Base-by-base conservation (phyloP, 306 rosid genomes). In the Gastrolobium bilobum region DNA sequence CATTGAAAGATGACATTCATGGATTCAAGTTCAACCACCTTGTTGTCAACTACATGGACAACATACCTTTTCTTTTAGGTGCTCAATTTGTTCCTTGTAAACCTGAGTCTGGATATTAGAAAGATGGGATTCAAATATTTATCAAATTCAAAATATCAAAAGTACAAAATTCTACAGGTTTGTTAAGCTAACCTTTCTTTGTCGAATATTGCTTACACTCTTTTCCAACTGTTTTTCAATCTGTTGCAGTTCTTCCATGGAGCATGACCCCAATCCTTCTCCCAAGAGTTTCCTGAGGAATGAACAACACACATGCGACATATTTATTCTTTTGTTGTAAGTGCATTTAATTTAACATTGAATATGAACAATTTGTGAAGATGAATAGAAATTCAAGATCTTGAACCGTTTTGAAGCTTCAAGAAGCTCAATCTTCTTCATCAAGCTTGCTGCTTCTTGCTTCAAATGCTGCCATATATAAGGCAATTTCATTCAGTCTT, bases 391-490 rank as follows among this genome's bases (percentile, higher is more conserved):
- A 61, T 39, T 48, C 11, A 68, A 82, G 79, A 54, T 68, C 14
- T 30, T 54, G 51, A 79, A 94, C 97, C 99, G 70, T 84, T 94
- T 92, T 7, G 97, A 84, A 82, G 82, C 86, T 80, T 92, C 97
- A 74, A 92, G 95, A 42, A 69, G 79, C 78, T 92, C 92, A 81
- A 94, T 87, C 72, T 91, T 89, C 89, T 88, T 89, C 89, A 75
- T 84, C 93, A 94, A 80, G 79, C 62, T 73, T 59, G 74, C 83
- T 56, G 97, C 83, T 88, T 90, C 97, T 66, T 87, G 86, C 86
- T 88, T 88, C 87, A 89, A 60, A 35, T 87, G 84, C 97, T 94
- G 92, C 80, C 77, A 86, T 31, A 56, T 56, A 67, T 47, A 67
- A 56, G 35, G 20, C 31, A 79, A 44, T 57, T 75, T 56, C 65